These are phyloP conservation scores for Suhomyces sp. DNA, from an alignment of 805 yeast genomes.

Conservation along the genomic window DNA sequence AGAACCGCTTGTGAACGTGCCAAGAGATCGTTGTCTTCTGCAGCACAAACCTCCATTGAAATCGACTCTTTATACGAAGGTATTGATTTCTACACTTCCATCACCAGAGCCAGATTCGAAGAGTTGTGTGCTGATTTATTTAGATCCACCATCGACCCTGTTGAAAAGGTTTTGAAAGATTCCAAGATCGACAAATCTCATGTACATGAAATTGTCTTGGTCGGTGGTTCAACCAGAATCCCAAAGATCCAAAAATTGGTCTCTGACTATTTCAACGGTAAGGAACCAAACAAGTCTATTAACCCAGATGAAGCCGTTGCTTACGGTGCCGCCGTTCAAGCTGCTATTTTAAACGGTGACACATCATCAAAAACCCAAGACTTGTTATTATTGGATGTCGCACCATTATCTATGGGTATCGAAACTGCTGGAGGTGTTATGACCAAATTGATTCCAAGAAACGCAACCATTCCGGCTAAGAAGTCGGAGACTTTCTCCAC, in stretches of 20 bases:
- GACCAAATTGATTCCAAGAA: constrained; percentile 93
- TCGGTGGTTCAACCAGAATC: constrained; percentile 99
- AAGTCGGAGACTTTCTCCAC: constrained; percentile 95
- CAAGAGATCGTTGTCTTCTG: constrained; percentile 91
- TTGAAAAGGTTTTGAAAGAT: constrained; percentile 92
- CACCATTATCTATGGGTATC: constrained; percentile 91
- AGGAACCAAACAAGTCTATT: constrained; percentile 95
- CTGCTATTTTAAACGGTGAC: constrained; percentile 95
- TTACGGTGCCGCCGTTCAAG: constrained; percentile 99
- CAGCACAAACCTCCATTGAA: constrained; percentile 93
- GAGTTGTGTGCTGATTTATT: constrained; percentile 90
- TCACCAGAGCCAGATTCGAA: constrained; percentile 97
- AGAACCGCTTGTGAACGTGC: constrained; percentile 99
- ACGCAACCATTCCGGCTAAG: constrained; percentile 93
- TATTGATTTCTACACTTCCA: constrained; percentile 89
- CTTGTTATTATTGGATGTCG: constrained; percentile 78
- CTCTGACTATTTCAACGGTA: constrained; percentile 87
- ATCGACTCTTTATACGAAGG: constrained; percentile 95
- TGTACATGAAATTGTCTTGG: constrained; percentile 91
- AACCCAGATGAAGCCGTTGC: constrained; percentile 99
- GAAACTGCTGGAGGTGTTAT: constrained; percentile 97
- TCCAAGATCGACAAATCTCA: constrained; percentile 84
- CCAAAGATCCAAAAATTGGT: constrained; percentile 95
- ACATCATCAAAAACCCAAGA: constrained; percentile 45
- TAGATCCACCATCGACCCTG: constrained; percentile 94